Evolutionary conservation across 345 rosid species (phyloP), one percentile per base, ranked within the genome.

Genomic region (Angophora floribunda): DNA sequence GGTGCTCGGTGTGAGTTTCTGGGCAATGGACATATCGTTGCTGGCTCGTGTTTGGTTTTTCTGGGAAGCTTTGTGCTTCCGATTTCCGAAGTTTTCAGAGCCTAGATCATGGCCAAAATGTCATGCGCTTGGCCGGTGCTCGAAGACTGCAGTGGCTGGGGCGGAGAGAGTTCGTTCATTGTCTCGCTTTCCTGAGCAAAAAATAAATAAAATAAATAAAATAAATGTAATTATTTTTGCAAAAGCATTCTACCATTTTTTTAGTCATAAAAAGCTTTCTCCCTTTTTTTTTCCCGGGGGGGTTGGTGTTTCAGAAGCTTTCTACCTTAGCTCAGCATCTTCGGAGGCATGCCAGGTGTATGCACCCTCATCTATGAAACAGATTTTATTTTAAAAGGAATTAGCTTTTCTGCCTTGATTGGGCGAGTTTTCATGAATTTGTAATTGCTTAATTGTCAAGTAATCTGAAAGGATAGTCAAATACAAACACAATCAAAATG

Each of bases 1-100:
- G 17, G 89, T 84, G 89, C 88, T 80, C 90, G 41, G 82, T 50
- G 51, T 85, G 86, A 85, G 30, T 22, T 50, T 7, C 30, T 51
- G 19, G 86, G 53, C 51, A 49, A 16, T 14, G 86, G 86, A 44
- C 85, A 80, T 47, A 44, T 26, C 85, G 51, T 79, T 28, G 14
- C n/a, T 84, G 63, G 36, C n/a, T 85, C 36, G 86, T 0, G 53
- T 85, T 63, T 63, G 75, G 75, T 32, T 63, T 63, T n/a, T 89
- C 85, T 51, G 50, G 30, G 51, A 49, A 49, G 51, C 51, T 80
- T 80, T 80, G 50, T 49, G 30, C 50, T 80, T 80, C 51, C 36
- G 75, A n/a, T 63, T n/a, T 63, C 75, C 0, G 16, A 63, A n/a
- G 36, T 63, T n/a, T 36, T n/a, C 75, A 9, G n/a, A 4, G 51